Evolutionary conservation across 148 eudicot species (phyloP).

Genomic region (Fagopyrum homotropicum): DNA sequence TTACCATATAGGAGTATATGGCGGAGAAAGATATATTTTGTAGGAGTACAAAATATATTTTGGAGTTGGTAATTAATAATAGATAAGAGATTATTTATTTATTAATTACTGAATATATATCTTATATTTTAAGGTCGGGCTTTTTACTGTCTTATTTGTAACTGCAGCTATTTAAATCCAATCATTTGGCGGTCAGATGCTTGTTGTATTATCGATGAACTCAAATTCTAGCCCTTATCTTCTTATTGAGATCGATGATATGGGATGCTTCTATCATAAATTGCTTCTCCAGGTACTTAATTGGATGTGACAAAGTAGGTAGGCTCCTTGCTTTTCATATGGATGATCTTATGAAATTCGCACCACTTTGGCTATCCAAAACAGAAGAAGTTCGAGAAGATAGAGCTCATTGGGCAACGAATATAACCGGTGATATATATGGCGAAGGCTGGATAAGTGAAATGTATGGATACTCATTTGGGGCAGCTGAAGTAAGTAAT

Average conservation of each 20-base stretch:
- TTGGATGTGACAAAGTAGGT: conserved; percentile 98
- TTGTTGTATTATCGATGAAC: neutral
- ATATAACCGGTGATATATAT: conserved; percentile 89
- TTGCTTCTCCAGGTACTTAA: conserved; percentile 56
- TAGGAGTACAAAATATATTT: too few relatives aligned
- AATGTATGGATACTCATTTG: conserved; percentile 99
- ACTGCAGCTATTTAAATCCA: neutral
- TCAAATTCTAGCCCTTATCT: neutral
- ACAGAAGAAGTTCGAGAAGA: conserved; percentile 93
- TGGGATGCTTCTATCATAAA: conserved; percentile 2
- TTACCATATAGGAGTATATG: too few relatives aligned
- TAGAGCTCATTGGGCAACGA: conserved; percentile 85
- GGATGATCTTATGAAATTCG: conserved; percentile 87
- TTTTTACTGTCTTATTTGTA: neutral
- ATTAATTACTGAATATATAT: too few relatives aligned
- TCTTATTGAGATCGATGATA: too few relatives aligned
- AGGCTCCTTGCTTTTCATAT: conserved; percentile 88
- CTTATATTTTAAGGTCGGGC: too few relatives aligned
- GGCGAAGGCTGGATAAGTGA: conserved; percentile 94
- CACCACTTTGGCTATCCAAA: conserved; percentile 94
- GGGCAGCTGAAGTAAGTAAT: conserved; percentile 74
- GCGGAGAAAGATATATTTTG: too few relatives aligned
- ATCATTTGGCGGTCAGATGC: neutral
- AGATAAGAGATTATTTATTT: too few relatives aligned
- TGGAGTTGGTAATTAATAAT: too few relatives aligned